Evolutionary conservation across 805 yeast genomes (phyloP), one percentile per base, ranked within the genome.

Genomic region (Starmerella bacillaris): DNA sequence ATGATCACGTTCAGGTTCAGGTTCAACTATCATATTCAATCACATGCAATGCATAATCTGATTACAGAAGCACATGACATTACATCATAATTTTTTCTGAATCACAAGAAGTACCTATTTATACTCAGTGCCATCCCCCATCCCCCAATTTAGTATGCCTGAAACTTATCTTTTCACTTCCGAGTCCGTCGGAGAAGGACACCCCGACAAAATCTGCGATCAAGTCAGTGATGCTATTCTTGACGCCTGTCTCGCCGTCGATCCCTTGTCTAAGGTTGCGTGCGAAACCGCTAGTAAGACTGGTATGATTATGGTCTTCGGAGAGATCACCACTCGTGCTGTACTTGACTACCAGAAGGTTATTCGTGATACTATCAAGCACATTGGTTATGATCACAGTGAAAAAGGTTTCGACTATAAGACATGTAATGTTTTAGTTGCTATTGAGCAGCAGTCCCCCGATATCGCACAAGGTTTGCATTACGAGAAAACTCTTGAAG

Each of bases 391-490:
- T 68, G 98, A 89, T 61, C 68, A 73, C 57, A 77, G 92, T 45
- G 92, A 70, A 36, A 89, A 89, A 69, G 98, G 98, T 52, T 89
- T 89, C 58, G 98, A 89, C 65, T 86, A 82, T 79, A 86, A 86
- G 70, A 89, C 98, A 53, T 89, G 98, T 73, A 89, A 89, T 65
- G 96, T 89, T 39, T 70, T 89, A 47, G 96, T 89, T 45, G 98
- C 98, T 61, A 83, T 89, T 61, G 98, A 89, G 70, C 95, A 89
- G 68, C 98, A 89, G 68, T 83, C 95, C 36, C 89, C 93, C 51
- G 98, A 89, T 67, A 89, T 89, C 55, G 98, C 98, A 43, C 96
- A 86, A 67, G 98, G 98, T 73, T 74, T 89, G 57, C 96, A 89
- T 66, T 78, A 78, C 65, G 95, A 89, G 60, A 51, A 76, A 66